Evolutionary conservation across 108 stramenopile genomes (phyloP).

Genomic region (Fistulifera pelliculosa): DNA sequence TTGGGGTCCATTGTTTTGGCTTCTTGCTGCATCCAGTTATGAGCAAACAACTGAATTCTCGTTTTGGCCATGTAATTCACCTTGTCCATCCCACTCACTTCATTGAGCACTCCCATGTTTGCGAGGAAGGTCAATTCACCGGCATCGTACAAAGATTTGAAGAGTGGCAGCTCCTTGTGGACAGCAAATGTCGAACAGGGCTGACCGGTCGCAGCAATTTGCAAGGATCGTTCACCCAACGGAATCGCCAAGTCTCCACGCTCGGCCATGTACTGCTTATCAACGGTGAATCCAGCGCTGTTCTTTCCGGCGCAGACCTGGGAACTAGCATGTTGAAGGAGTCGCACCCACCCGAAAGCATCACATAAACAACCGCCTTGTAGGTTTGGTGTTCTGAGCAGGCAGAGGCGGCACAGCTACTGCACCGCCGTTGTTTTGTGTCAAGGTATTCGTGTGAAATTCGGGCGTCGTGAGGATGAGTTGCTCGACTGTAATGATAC

Average conservation of each 20-base stretch:
- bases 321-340: constrained; percentile 51
- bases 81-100: constrained; percentile 16
- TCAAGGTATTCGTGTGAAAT: too few relatives aligned
- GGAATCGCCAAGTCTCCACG: constrained; percentile 21
- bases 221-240: constrained; percentile 2
- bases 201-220: constrained; percentile 22
- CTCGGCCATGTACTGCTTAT: constrained; percentile 23
- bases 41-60: constrained; percentile 40
- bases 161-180: constrained; percentile 16
- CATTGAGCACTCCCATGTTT: constrained; percentile 24
- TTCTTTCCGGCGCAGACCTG: constrained; percentile 15
- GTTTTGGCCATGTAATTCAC: constrained; percentile 12
- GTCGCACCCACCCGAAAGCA: constrained; percentile 44
- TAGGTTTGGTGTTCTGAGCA: constrained; percentile 23
- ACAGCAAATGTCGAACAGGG: constrained; percentile 32
- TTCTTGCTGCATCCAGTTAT: constrained; percentile 35
- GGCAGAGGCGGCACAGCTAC: too few relatives aligned
- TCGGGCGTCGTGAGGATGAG: too few relatives aligned
- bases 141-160: constrained; percentile 28
- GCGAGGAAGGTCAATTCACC: constrained; percentile 34
- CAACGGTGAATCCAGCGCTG: constrained; percentile 7
- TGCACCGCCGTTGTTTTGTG: too few relatives aligned
- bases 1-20: constrained; percentile 26
- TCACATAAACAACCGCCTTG: constrained; percentile 57
- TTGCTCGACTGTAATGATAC: too few relatives aligned